phyloP scores from a whole-genome alignment of 345 rosid species.

The Raphanus sativus region DNA sequence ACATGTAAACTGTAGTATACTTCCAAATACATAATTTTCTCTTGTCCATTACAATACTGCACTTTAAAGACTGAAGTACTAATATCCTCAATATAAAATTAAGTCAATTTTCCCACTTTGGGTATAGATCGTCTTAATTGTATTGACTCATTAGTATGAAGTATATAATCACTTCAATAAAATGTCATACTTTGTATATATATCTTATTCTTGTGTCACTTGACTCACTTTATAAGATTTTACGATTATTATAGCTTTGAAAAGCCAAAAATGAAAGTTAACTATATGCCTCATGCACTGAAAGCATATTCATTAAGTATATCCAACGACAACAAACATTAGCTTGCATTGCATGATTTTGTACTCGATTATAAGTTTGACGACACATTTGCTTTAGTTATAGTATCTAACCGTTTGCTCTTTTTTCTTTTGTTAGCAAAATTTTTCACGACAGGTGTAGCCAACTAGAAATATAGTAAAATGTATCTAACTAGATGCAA shows the following conservation, averaged over 20 bases:
- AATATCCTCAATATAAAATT: too few relatives aligned
- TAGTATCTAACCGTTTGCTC: neutral
- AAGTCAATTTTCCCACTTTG: neutral
- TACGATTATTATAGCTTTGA: neutral
- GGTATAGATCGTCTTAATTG: neutral
- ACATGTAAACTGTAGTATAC: neutral
- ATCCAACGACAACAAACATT: conserved; percentile 14
- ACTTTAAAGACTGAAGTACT: neutral
- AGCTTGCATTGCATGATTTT: conserved; percentile 19
- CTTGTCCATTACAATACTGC: neutral
- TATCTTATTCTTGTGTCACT: neutral
- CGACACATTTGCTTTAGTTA: neutral
- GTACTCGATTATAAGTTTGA: conserved; percentile 6
- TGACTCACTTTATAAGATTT: neutral
- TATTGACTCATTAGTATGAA: neutral
- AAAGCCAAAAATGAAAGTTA: conserved; percentile 11
- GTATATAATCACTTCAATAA: neutral
- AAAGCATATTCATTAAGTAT: conserved; percentile 19
- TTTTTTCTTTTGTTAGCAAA: neutral
- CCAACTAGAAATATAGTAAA: neutral
- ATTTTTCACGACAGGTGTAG: neutral
- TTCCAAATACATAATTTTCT: neutral
- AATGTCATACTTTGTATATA: neutral
- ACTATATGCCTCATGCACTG: conserved; percentile 9
- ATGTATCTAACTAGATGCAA: neutral